A percentile compares a stretch with the other conserved stretches of the same genome.
phyloP scores from a whole-genome alignment of 2,329 filamentous ascomycete genomes.

The Alternaria brassicae region DNA sequence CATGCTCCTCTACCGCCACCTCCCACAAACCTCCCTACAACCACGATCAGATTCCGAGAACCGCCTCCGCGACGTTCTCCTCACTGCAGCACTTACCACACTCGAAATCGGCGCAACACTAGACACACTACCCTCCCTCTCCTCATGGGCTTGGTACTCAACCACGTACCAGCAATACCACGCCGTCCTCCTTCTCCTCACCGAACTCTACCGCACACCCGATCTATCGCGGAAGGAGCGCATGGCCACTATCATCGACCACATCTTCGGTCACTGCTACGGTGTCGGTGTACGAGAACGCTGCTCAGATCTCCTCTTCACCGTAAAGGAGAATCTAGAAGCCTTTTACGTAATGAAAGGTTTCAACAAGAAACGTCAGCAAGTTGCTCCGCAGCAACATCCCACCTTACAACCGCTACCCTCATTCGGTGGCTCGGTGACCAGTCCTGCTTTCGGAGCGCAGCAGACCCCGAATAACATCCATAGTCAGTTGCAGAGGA shows the following conservation, averaged over 20 bases:
- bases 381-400: conserved; percentile 35
- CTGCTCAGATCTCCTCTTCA: conserved; percentile 46
- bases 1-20: conserved; percentile 50
- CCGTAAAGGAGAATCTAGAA: conserved; percentile 50
- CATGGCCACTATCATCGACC: conserved; percentile 51
- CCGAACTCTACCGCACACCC: conserved; percentile 48
- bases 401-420: conserved; percentile 37
- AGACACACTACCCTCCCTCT: conserved; percentile 47
- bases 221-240: conserved; percentile 45
- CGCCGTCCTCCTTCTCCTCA: conserved; percentile 47
- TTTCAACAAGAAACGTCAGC: conserved; percentile 39
- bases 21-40: conserved; percentile 44
- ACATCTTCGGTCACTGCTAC: conserved; percentile 51
- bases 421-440: conserved; percentile 18
- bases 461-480: conserved; percentile 15
- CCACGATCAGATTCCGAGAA: conserved; percentile 48
- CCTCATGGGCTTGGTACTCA: conserved; percentile 48
- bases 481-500: conserved; percentile 31
- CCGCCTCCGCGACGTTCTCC: conserved; percentile 46
- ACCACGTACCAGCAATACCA: conserved; percentile 51
- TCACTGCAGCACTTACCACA: conserved; percentile 47
- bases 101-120: conserved; percentile 50
- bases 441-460: conserved; percentile 18
- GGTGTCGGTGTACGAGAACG: conserved; percentile 46
- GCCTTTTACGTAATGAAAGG: conserved; percentile 51